Conservation (phyloP, 2,329 filamentous ascomycete genomes). For the Fusarium kyushuense region DNA sequence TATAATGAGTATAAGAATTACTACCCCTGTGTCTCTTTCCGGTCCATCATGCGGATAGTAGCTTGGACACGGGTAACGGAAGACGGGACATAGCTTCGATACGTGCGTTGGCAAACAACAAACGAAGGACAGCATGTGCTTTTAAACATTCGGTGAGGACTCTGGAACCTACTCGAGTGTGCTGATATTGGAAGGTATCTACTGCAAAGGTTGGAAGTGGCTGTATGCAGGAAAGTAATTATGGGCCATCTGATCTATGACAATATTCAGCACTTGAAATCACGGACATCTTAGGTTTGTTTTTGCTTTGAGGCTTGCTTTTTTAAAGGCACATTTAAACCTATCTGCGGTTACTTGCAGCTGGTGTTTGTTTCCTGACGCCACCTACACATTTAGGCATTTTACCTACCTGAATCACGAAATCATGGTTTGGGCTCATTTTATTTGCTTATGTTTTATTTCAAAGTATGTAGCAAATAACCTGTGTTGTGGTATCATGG, state of each 20-base stretch:
- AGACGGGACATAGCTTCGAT: slow-evolving; percentile 35
- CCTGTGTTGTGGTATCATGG: slow-evolving; percentile 13
- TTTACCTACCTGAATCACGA: background rate
- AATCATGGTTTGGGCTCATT: background rate
- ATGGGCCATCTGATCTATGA: background rate
- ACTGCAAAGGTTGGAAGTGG: background rate
- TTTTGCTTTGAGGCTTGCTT: slow-evolving; percentile 2
- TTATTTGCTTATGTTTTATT: slow-evolving; percentile 24
- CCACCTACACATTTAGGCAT: slow-evolving; percentile 13
- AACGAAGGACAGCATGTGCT: slow-evolving; percentile 1
- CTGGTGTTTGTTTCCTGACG: slow-evolving; percentile 32
- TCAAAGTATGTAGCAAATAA: slow-evolving; percentile 16
- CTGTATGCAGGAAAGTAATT: background rate
- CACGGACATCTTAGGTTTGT: slow-evolving; percentile 8
- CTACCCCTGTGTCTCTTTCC: background rate
- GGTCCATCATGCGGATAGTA: slow-evolving; percentile 19
- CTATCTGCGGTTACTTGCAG: slow-evolving; percentile 37
- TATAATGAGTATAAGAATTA: slow-evolving; percentile 14
- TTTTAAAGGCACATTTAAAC: slow-evolving; percentile 14
- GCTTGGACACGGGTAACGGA: slow-evolving; percentile 35
- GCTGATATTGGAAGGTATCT: too few species aligned
- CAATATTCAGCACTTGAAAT: slow-evolving; percentile 7
- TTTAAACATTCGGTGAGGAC: too few species aligned
- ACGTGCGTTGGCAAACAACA: slow-evolving; percentile 33
- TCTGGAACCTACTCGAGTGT: too few species aligned